A percentile compares a stretch with the other conserved stretches of the same genome.
These are phyloP conservation scores for Zygosaccharomyces bailii DNA, from an alignment of 805 yeast genomes.

Conservation along the genomic window DNA sequence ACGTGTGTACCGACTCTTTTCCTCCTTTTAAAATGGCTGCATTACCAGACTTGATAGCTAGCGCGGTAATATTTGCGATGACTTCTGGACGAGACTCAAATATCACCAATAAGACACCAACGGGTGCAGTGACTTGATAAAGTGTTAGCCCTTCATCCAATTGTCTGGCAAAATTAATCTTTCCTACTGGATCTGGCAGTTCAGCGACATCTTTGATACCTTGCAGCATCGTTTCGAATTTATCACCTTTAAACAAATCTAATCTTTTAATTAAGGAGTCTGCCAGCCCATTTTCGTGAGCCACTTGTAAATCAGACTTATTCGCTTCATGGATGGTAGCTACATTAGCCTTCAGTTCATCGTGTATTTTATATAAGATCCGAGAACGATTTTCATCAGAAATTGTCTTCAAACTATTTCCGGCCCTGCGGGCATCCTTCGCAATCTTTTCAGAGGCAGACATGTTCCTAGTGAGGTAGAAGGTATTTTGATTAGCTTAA, in stretches of 20 bases:
- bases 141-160: constrained; percentile 86
- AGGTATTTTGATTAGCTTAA: background rate
- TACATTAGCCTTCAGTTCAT: constrained; percentile 58
- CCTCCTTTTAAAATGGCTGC: constrained; percentile 98
- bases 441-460: constrained; percentile 69
- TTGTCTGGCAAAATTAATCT: constrained; percentile 73
- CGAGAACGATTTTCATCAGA: constrained; percentile 66
- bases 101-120: constrained; percentile 87
- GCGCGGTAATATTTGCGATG: constrained; percentile 93
- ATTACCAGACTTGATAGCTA: constrained; percentile 94
- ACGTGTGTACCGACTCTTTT: constrained; percentile 84
- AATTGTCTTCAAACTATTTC: constrained; percentile 75
- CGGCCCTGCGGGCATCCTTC: constrained; percentile 73
- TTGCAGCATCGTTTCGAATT: constrained; percentile 89
- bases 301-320: constrained; percentile 66
- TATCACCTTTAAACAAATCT: constrained; percentile 76
- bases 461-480: constrained; percentile 1
- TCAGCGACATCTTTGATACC: constrained; percentile 90
- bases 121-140: constrained; percentile 85
- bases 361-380: constrained; percentile 71
- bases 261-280: constrained; percentile 76
- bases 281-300: constrained; percentile 57
- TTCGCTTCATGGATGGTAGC: constrained; percentile 69
- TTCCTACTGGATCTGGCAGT: constrained; percentile 91
- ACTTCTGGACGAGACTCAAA: constrained; percentile 98